Conservation (phyloP, 768 basidiomycete genomes). For the Leccinum pellstonianum region DNA sequence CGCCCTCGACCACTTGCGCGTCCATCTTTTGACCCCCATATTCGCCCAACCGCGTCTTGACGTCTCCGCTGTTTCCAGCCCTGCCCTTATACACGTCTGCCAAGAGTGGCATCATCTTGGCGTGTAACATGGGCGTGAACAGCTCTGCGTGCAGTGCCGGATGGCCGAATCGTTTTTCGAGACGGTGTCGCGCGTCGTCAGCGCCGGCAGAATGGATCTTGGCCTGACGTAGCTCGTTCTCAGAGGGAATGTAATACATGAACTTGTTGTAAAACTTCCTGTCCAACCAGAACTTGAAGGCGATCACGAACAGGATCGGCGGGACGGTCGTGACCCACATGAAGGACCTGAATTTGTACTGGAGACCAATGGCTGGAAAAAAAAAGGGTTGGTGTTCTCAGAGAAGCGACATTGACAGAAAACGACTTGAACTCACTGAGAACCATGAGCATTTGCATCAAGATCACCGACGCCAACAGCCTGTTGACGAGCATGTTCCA, state of each 20-base stretch:
- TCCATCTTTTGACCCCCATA: conserved; percentile 78
- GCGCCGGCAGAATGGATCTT: conserved; percentile 77
- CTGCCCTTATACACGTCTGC: conserved; percentile 75
- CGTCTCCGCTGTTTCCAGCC: conserved; percentile 45
- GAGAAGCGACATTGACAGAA: not conserved
- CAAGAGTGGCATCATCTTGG: conserved; percentile 79
- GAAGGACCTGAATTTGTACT: conserved; percentile 69
- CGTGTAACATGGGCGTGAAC: conserved; percentile 86
- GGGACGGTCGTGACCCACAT: conserved; percentile 85
- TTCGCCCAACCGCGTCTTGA: conserved; percentile 64
- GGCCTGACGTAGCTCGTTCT: conserved; percentile 68
- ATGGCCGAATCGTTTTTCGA: conserved; percentile 93
- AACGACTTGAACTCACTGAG: conserved; percentile 60
- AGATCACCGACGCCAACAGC: conserved; percentile 66
- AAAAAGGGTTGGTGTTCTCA: conserved; percentile 17
- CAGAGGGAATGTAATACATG: conserved; percentile 81
- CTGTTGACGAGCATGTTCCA: conserved; percentile 97
- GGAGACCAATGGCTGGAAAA: conserved; percentile 76
- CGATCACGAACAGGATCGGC: conserved; percentile 72
- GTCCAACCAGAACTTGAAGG: conserved; percentile 84
- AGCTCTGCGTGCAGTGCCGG: conserved; percentile 85
- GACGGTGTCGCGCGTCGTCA: conserved; percentile 68
- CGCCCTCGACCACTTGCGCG: conserved; percentile 71
- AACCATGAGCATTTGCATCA: conserved; percentile 88
- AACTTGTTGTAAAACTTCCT: conserved; percentile 66